Evolutionary conservation across 495 filamentous ascomycete genomes (phyloP), one percentile per base, ranked within the genome.

Genomic region (Gamarada debralockiae): DNA sequence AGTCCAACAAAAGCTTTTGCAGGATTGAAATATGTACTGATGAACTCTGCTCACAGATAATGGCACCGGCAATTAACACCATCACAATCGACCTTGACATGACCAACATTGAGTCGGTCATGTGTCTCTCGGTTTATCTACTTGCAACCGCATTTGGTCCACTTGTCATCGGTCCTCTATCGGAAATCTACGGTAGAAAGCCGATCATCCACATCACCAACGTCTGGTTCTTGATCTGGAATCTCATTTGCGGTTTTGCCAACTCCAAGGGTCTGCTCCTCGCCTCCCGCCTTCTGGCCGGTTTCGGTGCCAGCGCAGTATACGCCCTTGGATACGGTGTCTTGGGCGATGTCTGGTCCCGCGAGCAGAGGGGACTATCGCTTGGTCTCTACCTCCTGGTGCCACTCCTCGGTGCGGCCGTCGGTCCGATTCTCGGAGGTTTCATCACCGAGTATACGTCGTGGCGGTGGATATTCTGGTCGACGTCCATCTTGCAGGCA

Each of bases 381-480:
- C 89, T 92, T 82, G 85, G 86, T 17, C 81, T 86, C 24, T 91
- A 90, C 67, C 80, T 78, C 18, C 83, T 87, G 21, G 85, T 85
- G 22, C 87, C 87, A 0, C 87, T 92, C 61, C 72, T 89, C 23
- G 88, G 87, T 5, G 86, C 86, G 42, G 85, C 86, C 8, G 77
- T 78, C 55, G 82, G 81, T 60, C 87, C 87, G 7, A 78, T 93
- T 8, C 74, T 83, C 20, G 89, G 89, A 64, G 89, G 89, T 27
- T 89, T 81, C 65, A 69, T 92, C 8, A 71, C 75, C 12, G 82
- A 86, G 51, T 73, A 73, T 5, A 69, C 72, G 0, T 83, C 82
- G 45, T 93, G 89, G 89, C 72, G 85, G 48, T 93, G 89, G 89
- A 75, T 92, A 3, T 92, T 90, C 73, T 91, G 87, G 86, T 71